Evolutionary conservation across 1,139 yeast genomes (phyloP).

Genomic region (Barnettozyma hawaiiensis): DNA sequence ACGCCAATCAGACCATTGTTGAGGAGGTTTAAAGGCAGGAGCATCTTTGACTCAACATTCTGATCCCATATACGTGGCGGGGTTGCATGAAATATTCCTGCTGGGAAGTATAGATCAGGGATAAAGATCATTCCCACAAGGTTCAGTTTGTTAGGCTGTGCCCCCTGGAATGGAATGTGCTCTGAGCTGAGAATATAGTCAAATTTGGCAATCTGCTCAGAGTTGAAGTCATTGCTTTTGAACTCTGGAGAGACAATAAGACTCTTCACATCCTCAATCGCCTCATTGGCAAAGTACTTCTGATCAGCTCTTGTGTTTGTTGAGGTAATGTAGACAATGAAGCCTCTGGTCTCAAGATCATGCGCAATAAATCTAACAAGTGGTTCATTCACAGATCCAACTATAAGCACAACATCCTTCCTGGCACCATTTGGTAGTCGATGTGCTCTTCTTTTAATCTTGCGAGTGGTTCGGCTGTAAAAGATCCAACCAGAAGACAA

Average conservation of each 20-base stretch:
- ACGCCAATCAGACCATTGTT: constrained; percentile 53
- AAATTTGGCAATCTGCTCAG: constrained; percentile 38
- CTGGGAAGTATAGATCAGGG: constrained; percentile 60
- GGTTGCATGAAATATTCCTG: constrained; percentile 64
- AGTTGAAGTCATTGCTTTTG: constrained; percentile 32
- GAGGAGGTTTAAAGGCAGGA: constrained; percentile 47
- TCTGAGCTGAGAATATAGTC: constrained; percentile 30
- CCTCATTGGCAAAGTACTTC: constrained; percentile 49
- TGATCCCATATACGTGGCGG: constrained; percentile 48
- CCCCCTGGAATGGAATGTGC: constrained; percentile 35
- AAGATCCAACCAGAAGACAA: constrained; percentile 1
- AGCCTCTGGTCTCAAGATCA: constrained; percentile 74
- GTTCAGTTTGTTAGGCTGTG: constrained; percentile 41
- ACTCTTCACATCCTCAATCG: constrained; percentile 49
- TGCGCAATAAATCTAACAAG: constrained; percentile 62
- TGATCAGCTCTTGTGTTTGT: constrained; percentile 54
- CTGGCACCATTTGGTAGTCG: constrained; percentile 66
- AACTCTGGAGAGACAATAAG: constrained; percentile 45
- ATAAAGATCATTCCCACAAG: constrained; percentile 57
- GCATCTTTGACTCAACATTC: constrained; percentile 39
- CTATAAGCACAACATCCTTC: constrained; percentile 63
- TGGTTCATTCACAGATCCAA: constrained; percentile 78
- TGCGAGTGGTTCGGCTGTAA: neutral
- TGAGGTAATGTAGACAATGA: constrained; percentile 72
- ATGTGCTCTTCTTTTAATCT: constrained; percentile 47